These are phyloP conservation scores for Rhizopogon sp. DNA, from an alignment of 768 basidiomycete genomes.

Conservation along the genomic window DNA sequence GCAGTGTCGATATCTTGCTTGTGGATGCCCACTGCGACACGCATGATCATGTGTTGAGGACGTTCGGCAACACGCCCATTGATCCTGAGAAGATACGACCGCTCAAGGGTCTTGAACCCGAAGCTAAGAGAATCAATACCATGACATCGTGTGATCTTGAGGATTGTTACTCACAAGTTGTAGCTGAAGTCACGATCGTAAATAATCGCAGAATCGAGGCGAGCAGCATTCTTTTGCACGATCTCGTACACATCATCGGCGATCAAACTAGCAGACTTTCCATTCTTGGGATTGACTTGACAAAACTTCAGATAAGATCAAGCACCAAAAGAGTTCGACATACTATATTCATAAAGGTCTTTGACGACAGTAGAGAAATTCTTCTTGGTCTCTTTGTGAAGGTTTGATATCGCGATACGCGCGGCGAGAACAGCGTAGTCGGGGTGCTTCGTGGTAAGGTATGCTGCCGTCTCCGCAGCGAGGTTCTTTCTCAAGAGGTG, in stretches of 20 bases:
- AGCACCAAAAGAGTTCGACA: constrained; percentile 15
- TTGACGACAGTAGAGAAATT: constrained; percentile 88
- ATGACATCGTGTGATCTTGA: neutral
- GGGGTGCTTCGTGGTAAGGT: constrained; percentile 93
- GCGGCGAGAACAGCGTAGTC: constrained; percentile 99
- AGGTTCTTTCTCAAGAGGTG: constrained; percentile 59
- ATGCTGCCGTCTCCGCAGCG: constrained; percentile 95
- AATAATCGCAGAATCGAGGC: constrained; percentile 90
- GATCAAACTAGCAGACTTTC: constrained; percentile 83
- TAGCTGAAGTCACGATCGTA: constrained; percentile 98
- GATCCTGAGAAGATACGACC: constrained; percentile 93
- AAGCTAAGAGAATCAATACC: constrained; percentile 48
- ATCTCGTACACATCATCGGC: constrained; percentile 80
- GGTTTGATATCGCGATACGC: constrained; percentile 96
- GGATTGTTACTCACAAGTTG: constrained; percentile 63
- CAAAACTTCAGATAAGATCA: neutral
- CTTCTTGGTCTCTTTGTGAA: constrained; percentile 99
- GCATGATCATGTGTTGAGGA: constrained; percentile 99
- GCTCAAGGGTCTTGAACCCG: constrained; percentile 99
- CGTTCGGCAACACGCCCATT: constrained; percentile 94
- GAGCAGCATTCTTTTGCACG: constrained; percentile 75
- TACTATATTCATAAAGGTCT: constrained; percentile 87
- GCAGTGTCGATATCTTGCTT: constrained; percentile 84
- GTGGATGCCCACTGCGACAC: constrained; percentile 97
- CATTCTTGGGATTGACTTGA: constrained; percentile 93